phyloP scores from a whole-genome alignment of 129 eudicot genomes.

The Flaveria ramosissima region DNA sequence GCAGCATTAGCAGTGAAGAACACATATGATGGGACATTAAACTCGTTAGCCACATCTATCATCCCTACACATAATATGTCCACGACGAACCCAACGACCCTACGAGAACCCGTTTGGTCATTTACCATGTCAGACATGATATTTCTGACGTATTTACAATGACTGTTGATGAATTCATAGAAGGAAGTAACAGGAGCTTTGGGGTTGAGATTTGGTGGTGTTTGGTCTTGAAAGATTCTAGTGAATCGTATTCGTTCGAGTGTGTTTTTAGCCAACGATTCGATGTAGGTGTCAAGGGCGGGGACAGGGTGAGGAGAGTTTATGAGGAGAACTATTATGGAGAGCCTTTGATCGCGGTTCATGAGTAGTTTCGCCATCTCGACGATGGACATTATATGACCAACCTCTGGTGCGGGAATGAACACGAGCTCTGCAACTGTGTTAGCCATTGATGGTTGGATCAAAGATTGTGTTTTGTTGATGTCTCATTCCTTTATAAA shows the following conservation, averaged over 20 bases:
- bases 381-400: slow-evolving; percentile 36
- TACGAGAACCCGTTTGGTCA: neutral
- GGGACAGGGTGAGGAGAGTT: slow-evolving; percentile 17
- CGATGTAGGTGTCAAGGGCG: slow-evolving; percentile 17
- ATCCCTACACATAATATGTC: slow-evolving; percentile 38
- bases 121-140: slow-evolving; percentile 10
- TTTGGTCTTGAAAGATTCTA: slow-evolving; percentile 23
- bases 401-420: slow-evolving; percentile 42
- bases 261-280: slow-evolving; percentile 16
- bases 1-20: slow-evolving; percentile 33
- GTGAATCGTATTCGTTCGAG: slow-evolving; percentile 18
- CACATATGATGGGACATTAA: slow-evolving; percentile 28
- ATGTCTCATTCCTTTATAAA: neutral
- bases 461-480: neutral
- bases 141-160: slow-evolving; percentile 23
- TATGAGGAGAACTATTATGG: slow-evolving; percentile 29
- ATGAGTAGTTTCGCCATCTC: slow-evolving; percentile 41
- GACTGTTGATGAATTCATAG: slow-evolving; percentile 20
- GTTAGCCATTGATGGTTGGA: slow-evolving; percentile 2
- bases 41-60: slow-evolving; percentile 48
- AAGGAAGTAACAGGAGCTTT: slow-evolving; percentile 12
- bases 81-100: slow-evolving; percentile 26
- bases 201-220: neutral
- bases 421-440: slow-evolving; percentile 33
- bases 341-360: slow-evolving; percentile 29